phyloP scores from a whole-genome alignment of 352 stramenopile species.

The Globisporangium cystogenes region DNA sequence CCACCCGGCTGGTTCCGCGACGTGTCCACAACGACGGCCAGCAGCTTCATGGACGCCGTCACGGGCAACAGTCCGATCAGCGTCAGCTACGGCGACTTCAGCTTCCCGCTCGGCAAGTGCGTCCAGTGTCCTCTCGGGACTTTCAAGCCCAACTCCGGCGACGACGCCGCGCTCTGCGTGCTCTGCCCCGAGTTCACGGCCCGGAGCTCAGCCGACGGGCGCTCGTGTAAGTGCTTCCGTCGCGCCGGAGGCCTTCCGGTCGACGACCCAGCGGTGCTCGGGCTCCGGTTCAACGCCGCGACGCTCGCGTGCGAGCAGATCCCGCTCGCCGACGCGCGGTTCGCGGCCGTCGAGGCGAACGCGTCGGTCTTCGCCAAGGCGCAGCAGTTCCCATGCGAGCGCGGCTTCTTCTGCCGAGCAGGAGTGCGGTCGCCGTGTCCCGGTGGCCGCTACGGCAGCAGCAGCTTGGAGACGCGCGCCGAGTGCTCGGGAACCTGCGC shows the following conservation, averaged over 20 bases:
- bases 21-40: conserved; percentile 15
- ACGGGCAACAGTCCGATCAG: conserved; percentile 35
- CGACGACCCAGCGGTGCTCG: conserved; percentile 14
- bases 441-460: conserved; percentile 34
- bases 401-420: conserved; percentile 47
- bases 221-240: conserved; percentile 62
- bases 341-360: conserved; percentile 11
- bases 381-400: conserved; percentile 50
- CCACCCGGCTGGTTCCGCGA: conserved; percentile 31
- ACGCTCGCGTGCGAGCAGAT: conserved; percentile 22
- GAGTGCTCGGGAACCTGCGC: conserved; percentile 40
- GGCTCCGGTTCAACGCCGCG: conserved; percentile 34
- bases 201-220: conserved; percentile 35
- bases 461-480: conserved; percentile 21
- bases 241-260: conserved; percentile 32
- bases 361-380: conserved; percentile 34
- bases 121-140: conserved; percentile 55
- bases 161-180: conserved; percentile 39
- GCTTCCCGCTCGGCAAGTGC: conserved; percentile 52
- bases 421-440: conserved; percentile 52
- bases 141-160: conserved; percentile 54
- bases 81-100: conserved; percentile 55
- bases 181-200: conserved; percentile 41
- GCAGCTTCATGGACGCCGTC: conserved; percentile 32
- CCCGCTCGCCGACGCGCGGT: conserved; percentile 4